Evolutionary conservation across 2,329 filamentous ascomycete species (phyloP).

Genomic region (Neofusicoccum ribis): DNA sequence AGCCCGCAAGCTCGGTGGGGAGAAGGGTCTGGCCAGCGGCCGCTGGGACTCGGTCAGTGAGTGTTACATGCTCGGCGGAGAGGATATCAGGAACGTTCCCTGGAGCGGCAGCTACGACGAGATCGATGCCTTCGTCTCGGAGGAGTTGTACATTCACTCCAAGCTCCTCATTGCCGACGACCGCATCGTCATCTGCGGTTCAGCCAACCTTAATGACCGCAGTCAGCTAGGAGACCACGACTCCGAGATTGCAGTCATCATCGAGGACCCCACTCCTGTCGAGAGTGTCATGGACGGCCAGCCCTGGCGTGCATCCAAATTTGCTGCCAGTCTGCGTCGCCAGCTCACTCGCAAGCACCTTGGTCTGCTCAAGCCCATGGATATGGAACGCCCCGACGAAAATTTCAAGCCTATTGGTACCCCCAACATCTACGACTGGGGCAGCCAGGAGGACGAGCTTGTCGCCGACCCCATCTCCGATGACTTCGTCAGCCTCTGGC

Average conservation of each 20-base stretch:
- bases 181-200: conserved; percentile 77
- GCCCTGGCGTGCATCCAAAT: conserved; percentile 70
- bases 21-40: conserved; percentile 46
- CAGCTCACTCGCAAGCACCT: conserved; percentile 91
- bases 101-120: conserved; percentile 59
- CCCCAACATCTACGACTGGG: conserved; percentile 55
- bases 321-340: conserved; percentile 78
- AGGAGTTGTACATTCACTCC: conserved; percentile 65
- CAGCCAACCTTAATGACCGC: conserved; percentile 67
- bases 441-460: conserved; percentile 49
- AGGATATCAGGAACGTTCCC: conserved; percentile 65
- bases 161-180: conserved; percentile 83
- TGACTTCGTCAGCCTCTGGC: conserved; percentile 72
- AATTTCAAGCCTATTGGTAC: conserved; percentile 61
- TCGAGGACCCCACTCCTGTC: conserved; percentile 73
- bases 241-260: conserved; percentile 85
- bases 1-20: conserved; percentile 56
- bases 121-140: conserved; percentile 63
- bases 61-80: conserved; percentile 80
- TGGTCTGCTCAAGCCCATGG: conserved; percentile 75
- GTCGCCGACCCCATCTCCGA: conserved; percentile 73
- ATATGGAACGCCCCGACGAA: conserved; percentile 59
- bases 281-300: conserved; percentile 72
- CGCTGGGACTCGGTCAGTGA: conserved; percentile 75
- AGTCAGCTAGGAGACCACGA: conserved; percentile 84